Percentiles rank a stretch among this genome's conserved stretches.
These are phyloP conservation scores for Kregervanrija pseudodelftensis DNA, from an alignment of 805 yeast species.

Conservation along the genomic window DNA sequence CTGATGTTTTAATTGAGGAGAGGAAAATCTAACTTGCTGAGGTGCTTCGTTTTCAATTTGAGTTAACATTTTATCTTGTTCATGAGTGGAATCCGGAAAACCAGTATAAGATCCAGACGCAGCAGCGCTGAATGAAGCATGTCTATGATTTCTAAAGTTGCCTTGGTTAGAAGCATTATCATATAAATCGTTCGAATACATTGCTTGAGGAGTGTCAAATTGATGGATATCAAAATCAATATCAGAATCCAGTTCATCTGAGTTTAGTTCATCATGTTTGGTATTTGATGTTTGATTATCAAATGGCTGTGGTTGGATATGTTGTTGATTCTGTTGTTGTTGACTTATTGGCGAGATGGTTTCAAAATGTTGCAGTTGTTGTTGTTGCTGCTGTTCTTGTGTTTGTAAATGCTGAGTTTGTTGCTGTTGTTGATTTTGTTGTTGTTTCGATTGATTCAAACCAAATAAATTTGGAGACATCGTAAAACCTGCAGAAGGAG, in stretches of 20 bases:
- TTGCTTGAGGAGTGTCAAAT: slow-evolving; percentile 10
- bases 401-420: slow-evolving; percentile 2
- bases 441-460: background rate
- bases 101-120: slow-evolving; percentile 53
- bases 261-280: slow-evolving; percentile 6
- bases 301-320: background rate
- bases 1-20: slow-evolving; percentile 51
- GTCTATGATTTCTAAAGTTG: slow-evolving; percentile 31
- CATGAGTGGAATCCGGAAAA: slow-evolving; percentile 11
- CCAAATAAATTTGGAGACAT: slow-evolving; percentile 3
- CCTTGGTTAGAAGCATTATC: slow-evolving; percentile 4
- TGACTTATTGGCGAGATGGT: slow-evolving; percentile 9
- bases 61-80: slow-evolving; percentile 5
- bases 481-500: slow-evolving; percentile 5
- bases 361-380: background rate
- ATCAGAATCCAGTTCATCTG: slow-evolving; percentile 10
- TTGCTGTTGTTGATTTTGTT: background rate
- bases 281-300: too few species aligned
- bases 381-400: slow-evolving; percentile 1
- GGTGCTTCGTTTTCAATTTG: slow-evolving; percentile 39
- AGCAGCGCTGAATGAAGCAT: slow-evolving; percentile 61
- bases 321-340: background rate
- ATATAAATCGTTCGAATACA: slow-evolving; percentile 4
- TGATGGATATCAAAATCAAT: slow-evolving; percentile 6
- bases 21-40: slow-evolving; percentile 69